These are phyloP conservation scores for Tolypocladium album DNA, from an alignment of 2,329 filamentous ascomycete species.

Conservation along the genomic window DNA sequence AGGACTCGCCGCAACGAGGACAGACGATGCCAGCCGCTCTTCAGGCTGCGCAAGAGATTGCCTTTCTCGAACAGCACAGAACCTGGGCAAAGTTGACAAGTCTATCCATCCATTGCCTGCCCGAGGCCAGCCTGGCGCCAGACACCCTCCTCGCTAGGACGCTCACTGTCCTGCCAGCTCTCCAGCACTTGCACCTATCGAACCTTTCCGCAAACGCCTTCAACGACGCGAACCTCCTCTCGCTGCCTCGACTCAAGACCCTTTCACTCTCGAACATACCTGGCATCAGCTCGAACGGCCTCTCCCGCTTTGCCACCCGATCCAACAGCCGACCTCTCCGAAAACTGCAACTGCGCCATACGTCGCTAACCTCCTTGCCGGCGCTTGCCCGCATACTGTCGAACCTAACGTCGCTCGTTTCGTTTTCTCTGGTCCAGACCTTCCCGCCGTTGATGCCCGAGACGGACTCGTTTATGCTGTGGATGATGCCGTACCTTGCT, in stretches of 20 bases:
- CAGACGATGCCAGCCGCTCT: slow-evolving; percentile 17
- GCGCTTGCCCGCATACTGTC: slow-evolving; percentile 49
- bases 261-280: slow-evolving; percentile 44
- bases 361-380: slow-evolving; percentile 44
- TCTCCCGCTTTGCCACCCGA: slow-evolving; percentile 45
- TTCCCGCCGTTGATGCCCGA: slow-evolving; percentile 43
- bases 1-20: slow-evolving; percentile 11
- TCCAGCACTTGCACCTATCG: slow-evolving; percentile 50
- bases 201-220: slow-evolving; percentile 45
- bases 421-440: slow-evolving; percentile 44
- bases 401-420: slow-evolving; percentile 35
- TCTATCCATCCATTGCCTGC: slow-evolving; percentile 47
- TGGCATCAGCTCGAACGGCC: slow-evolving; percentile 44
- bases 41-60: slow-evolving; percentile 21
- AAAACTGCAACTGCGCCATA: slow-evolving; percentile 43
- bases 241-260: slow-evolving; percentile 42
- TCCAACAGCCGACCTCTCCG: slow-evolving; percentile 32
- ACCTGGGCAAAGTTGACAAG: slow-evolving; percentile 46
- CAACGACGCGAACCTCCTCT: slow-evolving; percentile 42
- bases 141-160: slow-evolving; percentile 40
- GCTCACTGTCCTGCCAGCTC: slow-evolving; percentile 37
- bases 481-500: slow-evolving; percentile 54
- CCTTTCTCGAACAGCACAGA: slow-evolving; percentile 40
- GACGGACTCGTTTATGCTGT: slow-evolving; percentile 41
- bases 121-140: slow-evolving; percentile 42